These are phyloP conservation scores for Floccularia luteovirens DNA, from an alignment of 768 basidiomycete genomes.

Conservation along the genomic window DNA sequence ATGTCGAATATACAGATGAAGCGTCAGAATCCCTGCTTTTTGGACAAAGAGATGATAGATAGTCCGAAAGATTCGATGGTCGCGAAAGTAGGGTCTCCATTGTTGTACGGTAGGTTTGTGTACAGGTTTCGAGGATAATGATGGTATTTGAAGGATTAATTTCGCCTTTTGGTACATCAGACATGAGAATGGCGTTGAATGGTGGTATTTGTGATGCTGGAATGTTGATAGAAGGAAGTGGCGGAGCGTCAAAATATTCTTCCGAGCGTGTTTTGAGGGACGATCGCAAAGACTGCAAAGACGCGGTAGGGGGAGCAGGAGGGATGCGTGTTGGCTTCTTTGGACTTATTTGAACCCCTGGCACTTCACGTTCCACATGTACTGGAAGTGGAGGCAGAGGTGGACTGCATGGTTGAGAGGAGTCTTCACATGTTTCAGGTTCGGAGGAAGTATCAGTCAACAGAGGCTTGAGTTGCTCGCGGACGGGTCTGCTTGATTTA, in stretches of 20 bases:
- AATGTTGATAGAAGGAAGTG: slow-evolving; percentile 38
- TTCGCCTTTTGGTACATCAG: slow-evolving; percentile 37
- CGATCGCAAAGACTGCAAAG: slow-evolving; percentile 21
- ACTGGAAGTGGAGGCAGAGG: slow-evolving; percentile 50
- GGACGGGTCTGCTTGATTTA: not conserved
- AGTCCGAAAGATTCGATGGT: slow-evolving; percentile 58
- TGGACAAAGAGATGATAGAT: slow-evolving; percentile 38
- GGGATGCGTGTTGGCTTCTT: slow-evolving; percentile 26
- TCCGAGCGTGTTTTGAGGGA: slow-evolving; percentile 33
- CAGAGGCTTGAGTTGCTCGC: not conserved
- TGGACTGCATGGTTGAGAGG: slow-evolving; percentile 36
- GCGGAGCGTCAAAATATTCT: slow-evolving; percentile 37
- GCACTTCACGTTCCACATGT: slow-evolving; percentile 22
- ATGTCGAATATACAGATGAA: slow-evolving; percentile 49
- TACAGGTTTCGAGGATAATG: slow-evolving; percentile 70
- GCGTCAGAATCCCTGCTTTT: slow-evolving; percentile 31
- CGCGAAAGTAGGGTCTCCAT: slow-evolving; percentile 61
- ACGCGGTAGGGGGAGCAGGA: slow-evolving; percentile 13
- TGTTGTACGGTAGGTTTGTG: slow-evolving; percentile 56
- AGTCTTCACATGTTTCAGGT: too few species aligned
- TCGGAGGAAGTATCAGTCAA: slow-evolving; percentile 11
- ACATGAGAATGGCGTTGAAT: slow-evolving; percentile 63
- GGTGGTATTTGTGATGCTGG: slow-evolving; percentile 39
- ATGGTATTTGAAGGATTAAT: slow-evolving; percentile 57
- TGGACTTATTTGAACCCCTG: slow-evolving; percentile 22